Base-by-base conservation (phyloP, 441 rosid species). In the Corymbia calophylla region DNA sequence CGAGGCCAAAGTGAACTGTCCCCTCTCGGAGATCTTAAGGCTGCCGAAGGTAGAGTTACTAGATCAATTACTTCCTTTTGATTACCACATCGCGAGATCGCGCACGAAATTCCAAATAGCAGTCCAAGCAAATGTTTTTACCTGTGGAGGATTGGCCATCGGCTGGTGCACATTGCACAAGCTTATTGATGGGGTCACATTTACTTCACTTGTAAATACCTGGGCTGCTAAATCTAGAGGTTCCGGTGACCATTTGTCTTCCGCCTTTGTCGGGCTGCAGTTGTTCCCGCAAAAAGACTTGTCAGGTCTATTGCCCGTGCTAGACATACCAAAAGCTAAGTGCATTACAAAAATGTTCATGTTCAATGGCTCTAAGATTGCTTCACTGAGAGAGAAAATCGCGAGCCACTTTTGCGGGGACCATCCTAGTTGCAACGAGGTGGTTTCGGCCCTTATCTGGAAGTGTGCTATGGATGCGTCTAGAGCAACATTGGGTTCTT, bases 101-200 rank as follows among this genome's bases (percentile, higher is more conserved):
- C 64, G 87, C 66, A 62, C 47, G 8, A 90, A 84, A 15, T 60
- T 68, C 21, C 47, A 87, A 29, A 14, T 86, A 48, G 89, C 49
- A 15, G 87, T 90, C 85, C 89, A 91, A 39, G 91, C 73, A 54
- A 92, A 86, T 54, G 80, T 82, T 51, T 91, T 94, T 68, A 88
- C 88, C 12, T 90, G 94, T 32, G 91, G 93, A 1, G 94, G 94
- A 23, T 9, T 92, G 8, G 93, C 88, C 2, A 86, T 93, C 25
- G 88, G 90, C 8, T 66, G 87, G 21, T 68, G 92, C 47, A 32
- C 87, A 31, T 91, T 92, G 12, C 94, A 94, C 56, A 90, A 84
- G 88, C 73, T 91, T 27, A 89, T 88, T 2, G 94, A 93, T 56
- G 94, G 89, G 29, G 51, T 89, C 53, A 87, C 93, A 3, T 60